A percentile compares a stretch with the other conserved stretches of the same genome.
Conservation (phyloP, 1,139 yeast genomes). For the Debaryomyces singareniensis region DNA sequence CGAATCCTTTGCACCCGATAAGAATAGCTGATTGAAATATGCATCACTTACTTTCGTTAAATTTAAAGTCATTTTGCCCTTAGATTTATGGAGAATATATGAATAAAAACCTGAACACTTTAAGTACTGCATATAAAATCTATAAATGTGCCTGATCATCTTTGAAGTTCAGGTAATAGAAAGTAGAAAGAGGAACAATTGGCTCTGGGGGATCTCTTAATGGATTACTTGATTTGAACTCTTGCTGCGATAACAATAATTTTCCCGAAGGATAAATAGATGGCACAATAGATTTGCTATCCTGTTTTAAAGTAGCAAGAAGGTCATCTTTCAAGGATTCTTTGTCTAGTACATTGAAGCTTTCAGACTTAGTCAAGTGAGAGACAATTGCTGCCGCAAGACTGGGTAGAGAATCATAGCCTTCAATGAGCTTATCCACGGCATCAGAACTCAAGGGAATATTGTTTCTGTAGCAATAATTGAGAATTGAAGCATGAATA, state of each 20-base stretch:
- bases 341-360: constrained; percentile 2
- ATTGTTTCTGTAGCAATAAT: constrained; percentile 18
- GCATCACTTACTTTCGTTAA: constrained; percentile 28
- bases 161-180: constrained; percentile 23
- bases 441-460: constrained; percentile 20
- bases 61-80: constrained; percentile 25
- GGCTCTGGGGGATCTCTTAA: constrained; percentile 29
- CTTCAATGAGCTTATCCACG: constrained; percentile 19
- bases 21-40: constrained; percentile 33
- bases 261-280: constrained; percentile 16
- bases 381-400: constrained; percentile 4
- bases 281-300: constrained; percentile 19
- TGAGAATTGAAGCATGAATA: constrained; percentile 20
- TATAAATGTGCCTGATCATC: constrained; percentile 8
- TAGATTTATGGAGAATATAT: not conserved
- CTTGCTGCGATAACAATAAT: constrained; percentile 12
- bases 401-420: constrained; percentile 12
- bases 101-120: not conserved
- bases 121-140: constrained; percentile 1
- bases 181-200: constrained; percentile 24
- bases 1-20: constrained; percentile 11
- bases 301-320: constrained; percentile 9
- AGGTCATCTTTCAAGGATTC: constrained; percentile 5
- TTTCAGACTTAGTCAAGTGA: constrained; percentile 1
- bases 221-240: constrained; percentile 18